Percentiles rank a stretch among this genome's conserved stretches.
phyloP scores from a whole-genome alignment of 106 monocot genomes.

The Triglochin maritima region DNA sequence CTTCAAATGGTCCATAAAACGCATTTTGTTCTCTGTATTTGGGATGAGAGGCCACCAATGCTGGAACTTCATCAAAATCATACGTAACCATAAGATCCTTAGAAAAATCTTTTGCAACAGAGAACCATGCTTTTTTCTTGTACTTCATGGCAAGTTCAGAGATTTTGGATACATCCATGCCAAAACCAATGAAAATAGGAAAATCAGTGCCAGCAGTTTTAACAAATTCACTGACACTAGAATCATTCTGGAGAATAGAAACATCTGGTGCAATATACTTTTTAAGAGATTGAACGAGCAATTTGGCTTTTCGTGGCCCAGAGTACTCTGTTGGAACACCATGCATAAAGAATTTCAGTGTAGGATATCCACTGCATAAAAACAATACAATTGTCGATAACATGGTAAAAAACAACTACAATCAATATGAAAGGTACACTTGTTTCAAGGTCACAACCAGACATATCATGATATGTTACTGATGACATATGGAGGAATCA shows the following conservation, averaged over 20 bases:
- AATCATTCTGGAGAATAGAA: slow-evolving; percentile 60
- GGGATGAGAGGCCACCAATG: slow-evolving; percentile 72
- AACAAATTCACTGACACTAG: slow-evolving; percentile 54
- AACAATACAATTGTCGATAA: background rate
- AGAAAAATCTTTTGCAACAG: slow-evolving; percentile 80
- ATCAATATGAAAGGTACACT: background rate
- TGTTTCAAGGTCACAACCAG: too few relatives aligned
- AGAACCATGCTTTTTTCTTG: slow-evolving; percentile 93
- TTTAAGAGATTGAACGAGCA: slow-evolving; percentile 60
- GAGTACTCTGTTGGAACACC: slow-evolving; percentile 73
- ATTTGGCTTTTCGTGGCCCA: slow-evolving; percentile 81
- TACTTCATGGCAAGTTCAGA: slow-evolving; percentile 45
- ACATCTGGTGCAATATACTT: slow-evolving; percentile 90
- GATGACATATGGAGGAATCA: too few relatives aligned
- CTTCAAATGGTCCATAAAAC: slow-evolving; percentile 99
- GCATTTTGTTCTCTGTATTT: slow-evolving; percentile 74
- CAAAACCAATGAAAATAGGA: slow-evolving; percentile 95
- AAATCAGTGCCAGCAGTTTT: slow-evolving; percentile 63
- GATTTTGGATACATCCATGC: slow-evolving; percentile 60
- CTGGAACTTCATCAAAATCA: slow-evolving; percentile 95
- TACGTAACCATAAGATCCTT: slow-evolving; percentile 82
- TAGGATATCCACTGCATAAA: slow-evolving; percentile 81
- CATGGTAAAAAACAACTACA: background rate
- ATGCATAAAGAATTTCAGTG: slow-evolving; percentile 83
- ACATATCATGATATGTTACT: too few relatives aligned